Base-by-base conservation (phyloP, 768 basidiomycete species). In the Russula brevipes region DNA sequence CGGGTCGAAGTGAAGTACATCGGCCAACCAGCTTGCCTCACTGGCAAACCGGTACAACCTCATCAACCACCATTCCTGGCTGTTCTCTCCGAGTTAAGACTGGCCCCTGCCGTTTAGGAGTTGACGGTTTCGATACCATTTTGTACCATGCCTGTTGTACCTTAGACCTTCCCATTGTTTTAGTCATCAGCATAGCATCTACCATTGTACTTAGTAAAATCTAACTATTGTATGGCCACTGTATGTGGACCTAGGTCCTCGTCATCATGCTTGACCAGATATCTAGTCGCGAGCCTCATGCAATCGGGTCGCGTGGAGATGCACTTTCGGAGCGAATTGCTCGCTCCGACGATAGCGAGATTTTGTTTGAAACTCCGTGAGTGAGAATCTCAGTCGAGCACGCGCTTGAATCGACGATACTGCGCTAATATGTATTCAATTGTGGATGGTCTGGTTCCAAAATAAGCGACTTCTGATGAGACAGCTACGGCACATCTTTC, bases 1-100 rank as follows among this genome's bases (percentile, higher is more conserved):
- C 82, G 90, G 35, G 77, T 89, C 42, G 83, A 89, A 70, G 82
- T 91, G 19, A 80, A 81, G 63, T 91, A 92, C 73, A 79, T 72
- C 60, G 89, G 84, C 6, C 80, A 86, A 64, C 86, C 87, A 17
- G 89, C 86, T 53, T 82, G 76, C 65, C 78, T 81, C 49, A 70
- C 76, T 0, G 83, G 82, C 38, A 79, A 83, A 67, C 63, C 78
- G 31, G 78, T 80, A n/a, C 63, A 73, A 58, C 73, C 71, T 30
- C 77, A 78, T 38, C 77, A 76, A 17, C 85, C 86, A 30, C 90
- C 89, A 0, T 91, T 87, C 74, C 81, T 89, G 67, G 85, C 77
- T 49, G 78, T 91, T 60, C 76, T 90, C 49, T 76, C 82, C 55
- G 77, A 80, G 66, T 71, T 67, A 17, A 57, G 66, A 62, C 52